These are phyloP conservation scores for Calonectria hongkongensis DNA, from an alignment of 2,329 filamentous ascomycete genomes.

Conservation along the genomic window DNA sequence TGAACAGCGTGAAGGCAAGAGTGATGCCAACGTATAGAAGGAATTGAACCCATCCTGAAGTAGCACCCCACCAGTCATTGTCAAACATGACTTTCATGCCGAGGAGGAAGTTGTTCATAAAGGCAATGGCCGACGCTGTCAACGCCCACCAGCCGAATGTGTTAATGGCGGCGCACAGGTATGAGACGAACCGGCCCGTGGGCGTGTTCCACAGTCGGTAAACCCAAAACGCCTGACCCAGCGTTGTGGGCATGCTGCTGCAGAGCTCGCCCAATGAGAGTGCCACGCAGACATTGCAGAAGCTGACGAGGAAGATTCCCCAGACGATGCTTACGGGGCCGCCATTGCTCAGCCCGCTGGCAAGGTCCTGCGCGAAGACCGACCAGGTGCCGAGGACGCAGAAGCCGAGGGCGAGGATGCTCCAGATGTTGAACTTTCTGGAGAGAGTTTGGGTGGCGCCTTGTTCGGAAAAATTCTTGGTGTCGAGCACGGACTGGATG, in stretches of 20 bases:
- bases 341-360: slow-evolving; percentile 70
- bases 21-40: slow-evolving; percentile 73
- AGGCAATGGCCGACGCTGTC: slow-evolving; percentile 72
- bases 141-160: slow-evolving; percentile 77
- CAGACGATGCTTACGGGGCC: slow-evolving; percentile 72
- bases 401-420: slow-evolving; percentile 75
- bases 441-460: slow-evolving; percentile 57
- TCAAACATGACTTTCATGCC: slow-evolving; percentile 73
- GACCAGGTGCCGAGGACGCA: slow-evolving; percentile 75
- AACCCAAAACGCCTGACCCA: slow-evolving; percentile 76
- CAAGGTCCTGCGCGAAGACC: slow-evolving; percentile 69
- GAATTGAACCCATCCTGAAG: slow-evolving; percentile 71
- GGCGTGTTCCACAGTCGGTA: slow-evolving; percentile 59
- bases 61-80: slow-evolving; percentile 65
- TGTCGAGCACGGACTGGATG: slow-evolving; percentile 3
- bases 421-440: slow-evolving; percentile 71
- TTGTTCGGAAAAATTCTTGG: slow-evolving; percentile 1
- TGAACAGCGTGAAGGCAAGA: slow-evolving; percentile 68
- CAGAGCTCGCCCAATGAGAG: slow-evolving; percentile 73
- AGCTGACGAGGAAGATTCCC: slow-evolving; percentile 70
- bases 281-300: slow-evolving; percentile 72
- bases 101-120: slow-evolving; percentile 75
- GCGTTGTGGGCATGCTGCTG: slow-evolving; percentile 75
- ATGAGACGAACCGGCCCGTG: slow-evolving; percentile 69
- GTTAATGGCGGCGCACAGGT: slow-evolving; percentile 76